Percentiles rank a stretch among this genome's conserved stretches.
Evolutionary conservation across 2,329 filamentous ascomycete species (phyloP).

Genomic region (Calonectria pteridis): DNA sequence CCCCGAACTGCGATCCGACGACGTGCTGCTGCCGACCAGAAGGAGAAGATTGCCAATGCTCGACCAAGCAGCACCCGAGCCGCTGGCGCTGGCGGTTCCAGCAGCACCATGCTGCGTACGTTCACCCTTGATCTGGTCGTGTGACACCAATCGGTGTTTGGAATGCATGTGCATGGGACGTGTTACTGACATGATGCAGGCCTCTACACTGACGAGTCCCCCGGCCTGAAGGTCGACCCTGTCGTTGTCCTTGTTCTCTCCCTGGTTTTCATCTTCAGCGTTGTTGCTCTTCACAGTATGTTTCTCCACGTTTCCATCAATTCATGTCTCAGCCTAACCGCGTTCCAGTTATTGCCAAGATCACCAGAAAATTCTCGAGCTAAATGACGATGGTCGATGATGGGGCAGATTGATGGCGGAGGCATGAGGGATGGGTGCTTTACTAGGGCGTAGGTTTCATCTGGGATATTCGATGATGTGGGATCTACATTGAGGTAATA

Average conservation of each 20-base stretch:
- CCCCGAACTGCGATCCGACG: conserved; percentile 95
- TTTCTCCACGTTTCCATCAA: conserved; percentile 31
- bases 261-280: conserved; percentile 98
- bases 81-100: conserved; percentile 94
- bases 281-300: conserved; percentile 97
- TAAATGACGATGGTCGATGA: conserved; percentile 51
- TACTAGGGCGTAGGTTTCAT: conserved; percentile 38
- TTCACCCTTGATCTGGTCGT: conserved; percentile 49
- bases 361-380: conserved; percentile 88
- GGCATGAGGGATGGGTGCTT: conserved; percentile 31
- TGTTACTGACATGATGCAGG: conserved; percentile 61
- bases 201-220: conserved; percentile 98
- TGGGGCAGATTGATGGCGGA: conserved; percentile 12
- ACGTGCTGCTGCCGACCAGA: conserved; percentile 95
- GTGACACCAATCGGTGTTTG: background rate
- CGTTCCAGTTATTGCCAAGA: conserved; percentile 87
- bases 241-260: conserved; percentile 97
- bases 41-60: conserved; percentile 95
- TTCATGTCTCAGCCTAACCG: conserved; percentile 35
- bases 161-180: background rate
- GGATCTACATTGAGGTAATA: conserved; percentile 43
- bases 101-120: conserved; percentile 97
- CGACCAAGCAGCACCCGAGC: conserved; percentile 92
- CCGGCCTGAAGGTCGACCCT: conserved; percentile 96
- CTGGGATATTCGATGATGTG: conserved; percentile 38